Percentiles rank a stretch among this genome's conserved stretches.
phyloP scores from a whole-genome alignment of 2,329 filamentous ascomycete species.

The Pochonia chlamydosporia region DNA sequence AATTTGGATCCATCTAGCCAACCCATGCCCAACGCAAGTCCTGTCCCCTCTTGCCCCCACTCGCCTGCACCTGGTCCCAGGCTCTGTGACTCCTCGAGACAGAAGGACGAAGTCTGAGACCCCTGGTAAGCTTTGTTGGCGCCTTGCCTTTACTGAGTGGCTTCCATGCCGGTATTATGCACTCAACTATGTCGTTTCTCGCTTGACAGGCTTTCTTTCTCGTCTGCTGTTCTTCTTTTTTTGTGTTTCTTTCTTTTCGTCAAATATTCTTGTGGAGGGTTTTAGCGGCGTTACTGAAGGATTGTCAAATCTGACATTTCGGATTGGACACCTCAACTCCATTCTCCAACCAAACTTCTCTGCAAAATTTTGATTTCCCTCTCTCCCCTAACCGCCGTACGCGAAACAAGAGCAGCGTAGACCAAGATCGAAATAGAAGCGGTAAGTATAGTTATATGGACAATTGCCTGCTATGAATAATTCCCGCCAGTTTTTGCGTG shows the following conservation, averaged over 20 bases:
- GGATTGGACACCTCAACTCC: background rate
- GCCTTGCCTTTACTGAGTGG: conserved; percentile 2
- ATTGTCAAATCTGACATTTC: background rate
- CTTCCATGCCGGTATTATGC: conserved; percentile 1
- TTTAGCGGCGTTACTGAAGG: background rate
- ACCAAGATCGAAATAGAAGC: background rate
- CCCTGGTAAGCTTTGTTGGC: conserved; percentile 7
- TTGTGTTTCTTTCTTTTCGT: background rate
- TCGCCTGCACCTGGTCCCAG: conserved; percentile 1
- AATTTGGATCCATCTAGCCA: conserved; percentile 3
- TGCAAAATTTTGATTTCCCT: background rate
- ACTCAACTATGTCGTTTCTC: background rate
- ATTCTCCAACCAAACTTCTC: background rate
- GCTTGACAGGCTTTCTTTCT: background rate
- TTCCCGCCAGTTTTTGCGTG: background rate
- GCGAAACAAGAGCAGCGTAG: background rate
- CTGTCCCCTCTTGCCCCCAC: conserved; percentile 6
- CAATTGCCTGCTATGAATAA: background rate
- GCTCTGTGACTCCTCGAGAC: background rate
- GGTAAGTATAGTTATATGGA: background rate
- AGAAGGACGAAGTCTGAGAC: conserved; percentile 3
- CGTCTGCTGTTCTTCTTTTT: conserved; percentile 1
- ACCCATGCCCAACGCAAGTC: background rate
- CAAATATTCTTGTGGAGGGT: background rate
- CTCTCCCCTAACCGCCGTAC: background rate